phyloP scores from a whole-genome alignment of 2,329 filamentous ascomycete genomes.

The Cordyceps farinosa region DNA sequence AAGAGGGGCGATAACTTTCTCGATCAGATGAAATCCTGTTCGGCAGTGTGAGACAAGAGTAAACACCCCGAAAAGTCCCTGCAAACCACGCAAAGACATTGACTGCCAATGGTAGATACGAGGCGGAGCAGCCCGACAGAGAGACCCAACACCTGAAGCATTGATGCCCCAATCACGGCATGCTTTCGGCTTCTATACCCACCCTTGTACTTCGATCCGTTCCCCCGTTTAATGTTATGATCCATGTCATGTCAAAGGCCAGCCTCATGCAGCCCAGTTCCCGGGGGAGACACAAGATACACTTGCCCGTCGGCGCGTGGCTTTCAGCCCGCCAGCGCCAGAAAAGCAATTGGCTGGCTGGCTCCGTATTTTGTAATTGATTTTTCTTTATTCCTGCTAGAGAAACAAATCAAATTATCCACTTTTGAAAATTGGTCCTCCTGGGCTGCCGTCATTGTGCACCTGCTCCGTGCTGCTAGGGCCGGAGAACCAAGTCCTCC shows the following conservation, averaged over 20 bases:
- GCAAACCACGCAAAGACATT: neutral
- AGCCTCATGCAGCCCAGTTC: constrained; percentile 13
- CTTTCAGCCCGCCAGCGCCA: constrained; percentile 10
- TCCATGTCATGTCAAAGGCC: neutral
- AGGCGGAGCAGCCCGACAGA: neutral
- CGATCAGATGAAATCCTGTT: constrained; percentile 11
- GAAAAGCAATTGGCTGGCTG: constrained; percentile 1
- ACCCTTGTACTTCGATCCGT: neutral
- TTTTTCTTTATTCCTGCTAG: neutral
- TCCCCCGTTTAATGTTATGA: neutral
- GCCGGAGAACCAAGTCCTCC: neutral
- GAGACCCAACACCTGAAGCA: neutral
- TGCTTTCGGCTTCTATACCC: neutral
- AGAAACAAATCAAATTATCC: neutral
- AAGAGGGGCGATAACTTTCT: neutral
- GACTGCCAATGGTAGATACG: neutral
- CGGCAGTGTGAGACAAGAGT: neutral
- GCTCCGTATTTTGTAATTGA: neutral
- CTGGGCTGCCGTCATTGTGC: neutral
- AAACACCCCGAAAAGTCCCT: neutral
- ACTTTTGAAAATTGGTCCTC: no score
- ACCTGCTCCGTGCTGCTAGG: neutral
- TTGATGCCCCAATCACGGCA: neutral
- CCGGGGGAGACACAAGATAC: neutral
- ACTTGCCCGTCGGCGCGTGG: neutral